These are phyloP conservation scores for Mortierella sp. DNA, from an alignment of 371 early-diverging fungal species.

Conservation along the genomic window DNA sequence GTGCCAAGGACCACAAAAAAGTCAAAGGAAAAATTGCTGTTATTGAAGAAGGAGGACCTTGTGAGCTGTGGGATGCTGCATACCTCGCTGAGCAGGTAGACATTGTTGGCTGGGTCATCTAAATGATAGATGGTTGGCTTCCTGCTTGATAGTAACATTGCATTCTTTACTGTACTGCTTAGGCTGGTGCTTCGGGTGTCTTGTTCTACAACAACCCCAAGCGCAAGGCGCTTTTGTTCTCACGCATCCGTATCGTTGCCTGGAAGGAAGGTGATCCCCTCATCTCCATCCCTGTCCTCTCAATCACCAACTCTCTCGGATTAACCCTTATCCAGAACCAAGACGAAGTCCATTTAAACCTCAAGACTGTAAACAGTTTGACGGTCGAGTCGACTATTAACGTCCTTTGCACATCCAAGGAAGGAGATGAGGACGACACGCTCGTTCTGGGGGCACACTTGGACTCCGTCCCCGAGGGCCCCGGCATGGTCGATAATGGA, in stretches of 20 bases:
- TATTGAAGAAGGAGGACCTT: slow-evolving; percentile 51
- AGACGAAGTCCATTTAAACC: slow-evolving; percentile 17
- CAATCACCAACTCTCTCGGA: slow-evolving; percentile 43
- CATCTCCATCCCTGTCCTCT: slow-evolving; percentile 45
- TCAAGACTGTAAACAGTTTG: slow-evolving; percentile 36
- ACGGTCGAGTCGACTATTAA: slow-evolving; percentile 46
- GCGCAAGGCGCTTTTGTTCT: slow-evolving; percentile 35
- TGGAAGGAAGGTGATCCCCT: slow-evolving; percentile 60
- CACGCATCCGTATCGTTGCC: slow-evolving; percentile 47
- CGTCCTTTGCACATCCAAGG: slow-evolving; percentile 43
- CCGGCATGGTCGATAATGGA: slow-evolving; percentile 82
- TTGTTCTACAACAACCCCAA: slow-evolving; percentile 54
- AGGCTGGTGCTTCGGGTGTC: slow-evolving; percentile 53
- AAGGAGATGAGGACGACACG: slow-evolving; percentile 28
- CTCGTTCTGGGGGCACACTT: slow-evolving; percentile 57
- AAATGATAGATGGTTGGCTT: not conserved
- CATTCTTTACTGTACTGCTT: not conserved
- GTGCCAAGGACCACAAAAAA: slow-evolving; percentile 32
- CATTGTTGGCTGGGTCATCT: not conserved
- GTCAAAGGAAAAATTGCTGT: slow-evolving; percentile 53
- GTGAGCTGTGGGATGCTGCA: slow-evolving; percentile 53
- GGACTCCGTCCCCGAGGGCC: slow-evolving; percentile 75
- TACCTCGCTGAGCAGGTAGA: slow-evolving; percentile 56
- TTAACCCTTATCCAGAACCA: slow-evolving; percentile 35
- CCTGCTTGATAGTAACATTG: not conserved